Conservation (phyloP, 1,284 basidiomycete species). For the Neolentinus lepideus region DNA sequence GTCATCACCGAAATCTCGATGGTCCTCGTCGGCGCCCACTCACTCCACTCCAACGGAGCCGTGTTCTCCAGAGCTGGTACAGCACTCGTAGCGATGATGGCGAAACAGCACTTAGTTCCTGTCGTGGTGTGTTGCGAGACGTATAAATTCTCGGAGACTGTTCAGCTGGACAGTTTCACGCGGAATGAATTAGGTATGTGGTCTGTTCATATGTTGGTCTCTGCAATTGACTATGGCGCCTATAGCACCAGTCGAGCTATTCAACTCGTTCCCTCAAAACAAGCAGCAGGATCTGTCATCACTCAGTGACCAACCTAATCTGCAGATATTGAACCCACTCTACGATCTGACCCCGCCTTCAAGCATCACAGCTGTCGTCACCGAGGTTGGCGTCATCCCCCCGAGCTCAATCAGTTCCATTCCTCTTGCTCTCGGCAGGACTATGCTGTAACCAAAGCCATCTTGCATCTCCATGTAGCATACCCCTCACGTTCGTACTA, state of each 20-base stretch:
- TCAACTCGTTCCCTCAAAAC: conserved; percentile 23
- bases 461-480: background rate
- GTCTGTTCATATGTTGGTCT: background rate
- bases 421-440: conserved; percentile 63
- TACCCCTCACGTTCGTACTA: background rate
- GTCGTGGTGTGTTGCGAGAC: conserved; percentile 98
- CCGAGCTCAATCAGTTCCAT: conserved; percentile 80
- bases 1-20: conserved; percentile 77
- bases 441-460: conserved; percentile 27
- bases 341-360: conserved; percentile 90
- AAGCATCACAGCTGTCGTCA: conserved; percentile 92
- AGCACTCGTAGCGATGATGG: conserved; percentile 94
- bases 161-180: conserved; percentile 91
- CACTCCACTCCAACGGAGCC: conserved; percentile 91
- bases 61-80: conserved; percentile 94
- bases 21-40: conserved; percentile 90
- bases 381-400: conserved; percentile 89
- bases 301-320: conserved; percentile 32
- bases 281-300: background rate
- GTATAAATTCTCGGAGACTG: conserved; percentile 94
- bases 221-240: background rate
- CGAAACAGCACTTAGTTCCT: conserved; percentile 83
- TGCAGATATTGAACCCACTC: conserved; percentile 77
- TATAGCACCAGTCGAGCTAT: conserved; percentile 27
- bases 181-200: conserved; percentile 87